Evolutionary conservation across 2,329 filamentous ascomycete species (phyloP).

Genomic region (Fusarium globosum): DNA sequence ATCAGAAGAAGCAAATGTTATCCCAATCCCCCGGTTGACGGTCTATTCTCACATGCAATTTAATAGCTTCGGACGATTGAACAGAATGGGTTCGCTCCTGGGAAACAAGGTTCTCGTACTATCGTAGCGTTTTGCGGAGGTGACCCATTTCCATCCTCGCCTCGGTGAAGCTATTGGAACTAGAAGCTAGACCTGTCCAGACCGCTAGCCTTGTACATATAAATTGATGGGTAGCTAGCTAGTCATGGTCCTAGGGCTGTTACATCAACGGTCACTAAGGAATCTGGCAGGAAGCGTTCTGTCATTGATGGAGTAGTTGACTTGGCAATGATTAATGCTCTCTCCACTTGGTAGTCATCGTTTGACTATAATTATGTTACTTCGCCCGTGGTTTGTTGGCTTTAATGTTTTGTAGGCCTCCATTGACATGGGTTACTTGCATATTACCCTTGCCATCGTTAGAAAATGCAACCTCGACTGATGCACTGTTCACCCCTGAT

Average conservation of each 20-base stretch:
- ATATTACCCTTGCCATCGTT: not conserved
- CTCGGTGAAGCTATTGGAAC: not conserved
- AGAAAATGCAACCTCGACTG: not conserved
- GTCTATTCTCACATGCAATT: not conserved
- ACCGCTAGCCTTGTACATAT: constrained; percentile 1
- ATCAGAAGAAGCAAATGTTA: not conserved
- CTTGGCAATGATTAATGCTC: not conserved
- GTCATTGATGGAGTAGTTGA: not conserved
- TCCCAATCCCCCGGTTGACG: not conserved
- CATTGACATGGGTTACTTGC: not conserved
- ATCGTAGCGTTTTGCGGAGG: not conserved
- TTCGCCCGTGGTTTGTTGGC: not conserved
- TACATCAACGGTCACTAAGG: not conserved
- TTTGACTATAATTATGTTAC: not conserved
- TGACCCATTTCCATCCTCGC: not conserved
- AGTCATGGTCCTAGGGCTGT: not conserved
- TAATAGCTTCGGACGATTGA: not conserved
- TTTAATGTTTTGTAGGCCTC: not conserved
- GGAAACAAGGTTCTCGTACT: not conserved
- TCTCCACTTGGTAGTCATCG: not conserved
- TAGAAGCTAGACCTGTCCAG: constrained; percentile 4
- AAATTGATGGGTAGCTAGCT: not conserved
- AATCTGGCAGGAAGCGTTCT: not conserved
- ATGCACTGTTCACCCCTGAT: constrained; percentile 1
- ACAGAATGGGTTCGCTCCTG: not conserved